Conservation (phyloP, 73 alveolate species). For the Paramecium sonneborni region DNA sequence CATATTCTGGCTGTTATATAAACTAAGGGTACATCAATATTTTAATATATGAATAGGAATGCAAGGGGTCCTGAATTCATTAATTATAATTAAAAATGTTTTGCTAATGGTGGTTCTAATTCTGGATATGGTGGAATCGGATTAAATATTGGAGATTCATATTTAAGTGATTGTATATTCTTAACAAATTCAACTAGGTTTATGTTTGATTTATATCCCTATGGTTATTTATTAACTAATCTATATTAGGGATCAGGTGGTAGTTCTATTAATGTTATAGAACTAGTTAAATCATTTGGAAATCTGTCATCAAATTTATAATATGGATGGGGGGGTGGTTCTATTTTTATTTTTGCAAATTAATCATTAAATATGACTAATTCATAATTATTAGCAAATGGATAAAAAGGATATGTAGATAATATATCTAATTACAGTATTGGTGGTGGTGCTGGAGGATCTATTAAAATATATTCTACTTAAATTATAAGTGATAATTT, state of each 20-base stretch:
- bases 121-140: slow-evolving; percentile 53
- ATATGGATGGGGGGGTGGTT: slow-evolving; percentile 9
- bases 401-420: background rate
- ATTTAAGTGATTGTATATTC: background rate
- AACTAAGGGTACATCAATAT: background rate
- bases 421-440: background rate
- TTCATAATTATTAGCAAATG: background rate
- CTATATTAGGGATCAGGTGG: slow-evolving; percentile 44
- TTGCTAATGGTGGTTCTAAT: slow-evolving; percentile 47
- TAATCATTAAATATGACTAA: background rate
- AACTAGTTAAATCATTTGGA: background rate
- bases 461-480: background rate
- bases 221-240: background rate
- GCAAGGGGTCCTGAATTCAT: slow-evolving; percentile 50
- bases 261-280: background rate
- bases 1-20: background rate
- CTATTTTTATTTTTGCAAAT: background rate
- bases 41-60: background rate
- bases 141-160: background rate
- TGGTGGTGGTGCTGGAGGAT: slow-evolving; percentile 58
- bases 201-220: slow-evolving; percentile 54
- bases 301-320: background rate
- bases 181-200: slow-evolving; percentile 39
- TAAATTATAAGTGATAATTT: background rate
- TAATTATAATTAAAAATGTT: background rate